These are phyloP conservation scores for Fusarium setosum DNA, from an alignment of 2,329 filamentous ascomycete species.

Conservation along the genomic window DNA sequence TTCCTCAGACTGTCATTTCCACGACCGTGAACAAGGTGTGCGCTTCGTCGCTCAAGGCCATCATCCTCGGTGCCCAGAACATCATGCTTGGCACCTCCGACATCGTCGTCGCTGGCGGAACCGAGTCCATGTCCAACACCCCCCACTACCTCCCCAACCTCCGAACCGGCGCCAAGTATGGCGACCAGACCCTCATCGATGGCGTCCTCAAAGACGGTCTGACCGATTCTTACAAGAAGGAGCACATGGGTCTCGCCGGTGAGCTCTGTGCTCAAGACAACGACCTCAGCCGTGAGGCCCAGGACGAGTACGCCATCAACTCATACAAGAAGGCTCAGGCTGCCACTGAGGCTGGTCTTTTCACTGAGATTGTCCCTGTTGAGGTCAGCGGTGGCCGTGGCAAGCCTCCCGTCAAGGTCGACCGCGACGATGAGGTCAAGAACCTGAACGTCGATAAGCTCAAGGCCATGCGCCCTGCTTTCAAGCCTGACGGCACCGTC, in stretches of 20 bases:
- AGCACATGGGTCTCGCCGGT: constrained; percentile 94
- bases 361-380: constrained; percentile 90
- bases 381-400: constrained; percentile 89
- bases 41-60: constrained; percentile 92
- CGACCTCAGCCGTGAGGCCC: constrained; percentile 81
- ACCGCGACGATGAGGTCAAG: constrained; percentile 94
- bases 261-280: constrained; percentile 94
- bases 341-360: constrained; percentile 83
- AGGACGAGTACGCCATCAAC: constrained; percentile 96
- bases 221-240: constrained; percentile 93
- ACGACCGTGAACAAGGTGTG: constrained; percentile 99
- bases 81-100: constrained; percentile 97
- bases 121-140: constrained; percentile 98
- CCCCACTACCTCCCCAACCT: constrained; percentile 94
- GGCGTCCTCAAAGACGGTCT: constrained; percentile 95
- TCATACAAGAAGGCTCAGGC: constrained; percentile 94
- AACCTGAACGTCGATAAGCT: constrained; percentile 90
- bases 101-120: constrained; percentile 91
- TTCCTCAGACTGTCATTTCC: constrained; percentile 81
- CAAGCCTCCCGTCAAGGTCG: constrained; percentile 84
- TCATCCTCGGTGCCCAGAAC: constrained; percentile 94
- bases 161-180: constrained; percentile 92
- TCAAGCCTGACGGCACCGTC: constrained; percentile 86
- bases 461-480: constrained; percentile 84
- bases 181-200: constrained; percentile 88